Percentiles rank a stretch among this genome's conserved stretches.
Conservation (phyloP, 2,329 filamentous ascomycete genomes). For the Ceratocystis alfenasii region DNA sequence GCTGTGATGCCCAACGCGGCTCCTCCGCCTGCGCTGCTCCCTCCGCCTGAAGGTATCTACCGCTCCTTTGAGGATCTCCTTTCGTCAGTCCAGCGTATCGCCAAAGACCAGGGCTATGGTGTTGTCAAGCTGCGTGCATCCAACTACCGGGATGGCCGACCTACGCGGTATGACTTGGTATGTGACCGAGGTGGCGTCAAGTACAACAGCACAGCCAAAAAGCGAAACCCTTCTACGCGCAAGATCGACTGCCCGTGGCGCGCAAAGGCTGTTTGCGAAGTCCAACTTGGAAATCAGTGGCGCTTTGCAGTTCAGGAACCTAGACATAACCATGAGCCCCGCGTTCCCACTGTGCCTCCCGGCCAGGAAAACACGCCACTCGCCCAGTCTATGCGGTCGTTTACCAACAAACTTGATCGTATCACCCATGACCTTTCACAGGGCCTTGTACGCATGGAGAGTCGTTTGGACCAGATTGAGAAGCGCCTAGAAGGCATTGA, state of each 20-base stretch:
- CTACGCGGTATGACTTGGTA: constrained; percentile 50
- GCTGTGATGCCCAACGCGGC: constrained; percentile 35
- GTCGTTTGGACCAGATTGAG: constrained; percentile 40
- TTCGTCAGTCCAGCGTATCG: constrained; percentile 45
- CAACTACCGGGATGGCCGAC: constrained; percentile 52
- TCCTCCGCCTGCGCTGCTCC: constrained; percentile 38
- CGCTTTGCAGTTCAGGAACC: constrained; percentile 49
- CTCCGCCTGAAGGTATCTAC: constrained; percentile 50
- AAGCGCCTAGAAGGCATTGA: constrained; percentile 46
- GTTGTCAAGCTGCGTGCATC: constrained; percentile 52
- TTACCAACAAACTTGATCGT: constrained; percentile 49
- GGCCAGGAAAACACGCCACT: constrained; percentile 48
- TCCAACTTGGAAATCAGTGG: constrained; percentile 51
- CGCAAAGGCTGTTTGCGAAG: constrained; percentile 52
- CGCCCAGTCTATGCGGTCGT: constrained; percentile 44
- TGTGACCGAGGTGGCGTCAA: constrained; percentile 53
- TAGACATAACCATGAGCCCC: constrained; percentile 51
- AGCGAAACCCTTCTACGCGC: constrained; percentile 50
- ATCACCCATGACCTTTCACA: constrained; percentile 45
- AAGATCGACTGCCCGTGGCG: constrained; percentile 54
- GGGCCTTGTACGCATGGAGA: constrained; percentile 40
- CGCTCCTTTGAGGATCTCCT: constrained; percentile 48
- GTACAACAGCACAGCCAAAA: constrained; percentile 53
- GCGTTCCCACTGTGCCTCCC: constrained; percentile 41
- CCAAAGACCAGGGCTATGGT: constrained; percentile 51